Evolutionary conservation across 768 basidiomycete genomes (phyloP), one percentile per base, ranked within the genome.

Genomic region (Russula dissimulans): DNA sequence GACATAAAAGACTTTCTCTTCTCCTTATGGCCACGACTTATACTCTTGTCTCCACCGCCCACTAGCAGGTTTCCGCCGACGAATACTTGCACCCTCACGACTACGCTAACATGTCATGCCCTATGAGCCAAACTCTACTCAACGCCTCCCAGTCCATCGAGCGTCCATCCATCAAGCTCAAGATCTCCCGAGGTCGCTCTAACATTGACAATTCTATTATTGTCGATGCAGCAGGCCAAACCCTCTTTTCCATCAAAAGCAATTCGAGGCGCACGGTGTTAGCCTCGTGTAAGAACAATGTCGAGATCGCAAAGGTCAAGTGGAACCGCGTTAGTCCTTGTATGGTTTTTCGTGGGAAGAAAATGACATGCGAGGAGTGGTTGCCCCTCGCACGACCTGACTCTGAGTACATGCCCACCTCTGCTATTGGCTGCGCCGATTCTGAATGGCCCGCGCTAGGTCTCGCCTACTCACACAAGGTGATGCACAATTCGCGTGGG

Each of bases 281-380:
- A 26, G 22, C 22, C 22, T 26, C 22, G 22, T 26, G 22, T 26
- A 26, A 26, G 22, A 26, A 26, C 22, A 26, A 26, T 26, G 22
- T 22, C 10, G 53, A 55, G 54, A 15, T 60, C 3, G 59, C 54
- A 22, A 49, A 39, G 17, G 9, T 60, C 32, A 26, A 60, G 3
- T 60, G 59, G 59, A 32, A 55, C n/a, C 59, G 36, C 26, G 26
- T 41, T 4, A 60, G 47, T 26, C 59, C 59, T 12, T 32, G 47
- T n/a, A 49, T 55, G 53, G 47, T 60, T 6, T 60, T 55, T 10
- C 54, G 22, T 42, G 22, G 47, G 7, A 26, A 55, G 53, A 60
- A 55, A 47, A 18, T 47, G 22, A 26, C 2, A 26, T 26, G 22
- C 22, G 22, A 26, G 22, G 22, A 26, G 22, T 26, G 22, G 22